phyloP scores from a whole-genome alignment of 2,329 filamentous ascomycete genomes.

The Teratosphaeria pseudoeucalypti region DNA sequence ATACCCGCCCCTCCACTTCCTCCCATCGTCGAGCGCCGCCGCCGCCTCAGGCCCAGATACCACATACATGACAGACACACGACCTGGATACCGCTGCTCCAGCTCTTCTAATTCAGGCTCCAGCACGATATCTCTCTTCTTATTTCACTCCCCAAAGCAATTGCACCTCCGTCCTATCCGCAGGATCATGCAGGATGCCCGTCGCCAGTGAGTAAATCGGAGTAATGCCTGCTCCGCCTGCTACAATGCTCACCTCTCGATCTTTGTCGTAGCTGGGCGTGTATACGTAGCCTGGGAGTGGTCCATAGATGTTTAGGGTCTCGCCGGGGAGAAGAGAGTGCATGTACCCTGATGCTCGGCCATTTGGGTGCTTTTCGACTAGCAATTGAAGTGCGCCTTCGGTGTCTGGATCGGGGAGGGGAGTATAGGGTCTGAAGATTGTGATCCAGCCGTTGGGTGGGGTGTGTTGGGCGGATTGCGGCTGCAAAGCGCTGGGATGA shows the following conservation, averaged over 20 bases:
- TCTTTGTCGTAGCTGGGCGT: slow-evolving; percentile 10
- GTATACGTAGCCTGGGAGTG: slow-evolving; percentile 33
- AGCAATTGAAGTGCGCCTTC: slow-evolving; percentile 52
- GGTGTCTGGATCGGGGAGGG: slow-evolving; percentile 47
- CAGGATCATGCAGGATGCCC: slow-evolving; percentile 36
- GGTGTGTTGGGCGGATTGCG: slow-evolving; percentile 48
- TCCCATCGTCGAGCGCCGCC: slow-evolving; percentile 23
- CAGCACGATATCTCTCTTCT: slow-evolving; percentile 51
- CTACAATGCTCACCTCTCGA: slow-evolving; percentile 48
- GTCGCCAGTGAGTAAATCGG: slow-evolving; percentile 42
- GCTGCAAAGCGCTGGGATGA: slow-evolving; percentile 22
- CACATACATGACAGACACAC: slow-evolving; percentile 49
- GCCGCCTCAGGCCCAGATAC: slow-evolving; percentile 38
- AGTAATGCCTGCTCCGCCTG: slow-evolving; percentile 63
- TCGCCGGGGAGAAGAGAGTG: slow-evolving; percentile 56
- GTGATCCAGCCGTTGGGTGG: slow-evolving; percentile 49
- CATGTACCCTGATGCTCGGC: slow-evolving; percentile 55
- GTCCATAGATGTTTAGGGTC: slow-evolving; percentile 46
- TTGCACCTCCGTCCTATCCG: slow-evolving; percentile 52
- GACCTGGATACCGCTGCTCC: slow-evolving; percentile 40
- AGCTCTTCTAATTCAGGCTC: slow-evolving; percentile 45
- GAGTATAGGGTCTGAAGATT: slow-evolving; percentile 56
- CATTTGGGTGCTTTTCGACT: slow-evolving; percentile 58
- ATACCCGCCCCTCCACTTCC: slow-evolving; percentile 42
- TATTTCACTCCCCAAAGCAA: slow-evolving; percentile 57